Base-by-base conservation (phyloP, 352 stramenopile species). In the Phytophthora chlamydospora region DNA sequence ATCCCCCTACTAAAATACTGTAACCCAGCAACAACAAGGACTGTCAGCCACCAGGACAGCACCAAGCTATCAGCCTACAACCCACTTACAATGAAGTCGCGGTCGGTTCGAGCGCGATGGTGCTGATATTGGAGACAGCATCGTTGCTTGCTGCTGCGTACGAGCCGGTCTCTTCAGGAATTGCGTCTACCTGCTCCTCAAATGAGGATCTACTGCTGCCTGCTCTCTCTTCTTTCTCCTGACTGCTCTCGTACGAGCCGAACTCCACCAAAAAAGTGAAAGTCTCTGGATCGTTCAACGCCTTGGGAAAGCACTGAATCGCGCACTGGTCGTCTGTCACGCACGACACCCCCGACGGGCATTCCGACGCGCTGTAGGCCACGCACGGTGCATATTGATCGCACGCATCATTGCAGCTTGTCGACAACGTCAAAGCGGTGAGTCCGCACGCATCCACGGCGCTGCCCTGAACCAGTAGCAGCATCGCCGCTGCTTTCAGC, bases 241-340 rank as follows among this genome's bases (percentile, higher is more conserved):
- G 24, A 46, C 52, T 39, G 34, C 57, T 71, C n/a, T 58, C 65
- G 69, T 76, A 85, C 7, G 33, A 45, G 31, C 72, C 79, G 34
- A 88, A 88, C n/a, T 64, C 61, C 14, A 91, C 62, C 34, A 88
- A 58, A 53, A 91, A 88, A 16, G 71, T 80, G 46, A 87, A 87
- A 6, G 52, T 64, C 2, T 55, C 24, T 6, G 62, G 47, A 53
- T 84, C 66, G n/a, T 52, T 39, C 43, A 62, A 17, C 3, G 35
- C 1, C 3, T 71, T 39, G 16, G 67, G 58, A 52, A 88, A 84
- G 40, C 82, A 91, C 51, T 82, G 73, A 54, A 78, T 77, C 7
- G 62, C 50, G 46, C 82, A 91, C 19, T 69, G 38, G 11, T 60
- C 56, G 4, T n/a, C 55, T 35, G 43, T 55, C 10, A 62, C 48